These are phyloP conservation scores for Amauroascus niger DNA, from an alignment of 2,329 filamentous ascomycete genomes.

Conservation along the genomic window DNA sequence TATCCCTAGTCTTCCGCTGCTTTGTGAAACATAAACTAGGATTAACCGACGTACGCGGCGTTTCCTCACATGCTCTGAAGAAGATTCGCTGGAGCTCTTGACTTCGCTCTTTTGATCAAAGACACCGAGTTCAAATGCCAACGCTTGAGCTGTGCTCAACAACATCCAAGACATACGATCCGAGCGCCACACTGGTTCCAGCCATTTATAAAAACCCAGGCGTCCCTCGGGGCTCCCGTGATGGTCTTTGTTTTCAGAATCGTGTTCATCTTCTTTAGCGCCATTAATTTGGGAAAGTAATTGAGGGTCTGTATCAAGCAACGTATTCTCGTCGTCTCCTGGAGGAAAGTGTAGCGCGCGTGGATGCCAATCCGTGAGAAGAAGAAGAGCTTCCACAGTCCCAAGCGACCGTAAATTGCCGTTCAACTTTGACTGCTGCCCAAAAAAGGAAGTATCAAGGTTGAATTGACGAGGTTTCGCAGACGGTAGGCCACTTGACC, in stretches of 20 bases:
- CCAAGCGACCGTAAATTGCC: conserved; percentile 80
- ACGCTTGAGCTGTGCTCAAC: conserved; percentile 75
- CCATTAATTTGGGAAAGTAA: conserved; percentile 55
- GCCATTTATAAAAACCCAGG: conserved; percentile 78
- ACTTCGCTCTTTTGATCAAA: conserved; percentile 81
- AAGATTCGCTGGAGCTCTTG: conserved; percentile 45
- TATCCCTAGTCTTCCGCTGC: conserved; percentile 84
- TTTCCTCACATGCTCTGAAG: conserved; percentile 60
- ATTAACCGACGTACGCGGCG: conserved; percentile 78
- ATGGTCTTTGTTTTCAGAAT: conserved; percentile 38
- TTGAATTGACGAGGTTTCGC: conserved; percentile 36
- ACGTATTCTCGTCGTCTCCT: conserved; percentile 54
- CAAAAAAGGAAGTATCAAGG: conserved; percentile 7
- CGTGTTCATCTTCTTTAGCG: conserved; percentile 34
- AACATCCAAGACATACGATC: conserved; percentile 99
- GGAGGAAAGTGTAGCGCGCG: conserved; percentile 86
- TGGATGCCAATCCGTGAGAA: conserved; percentile 95
- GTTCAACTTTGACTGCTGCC: conserved; percentile 30
- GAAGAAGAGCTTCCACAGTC: conserved; percentile 86
- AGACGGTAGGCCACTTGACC: conserved; percentile 71
- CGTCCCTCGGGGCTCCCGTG: conserved; percentile 63
- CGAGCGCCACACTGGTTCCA: conserved; percentile 88
- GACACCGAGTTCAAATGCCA: conserved; percentile 88
- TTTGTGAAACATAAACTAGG: conserved; percentile 82
- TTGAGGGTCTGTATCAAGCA: conserved; percentile 62